These are phyloP conservation scores for Asterophora lycoperdoides DNA, from an alignment of 768 basidiomycete species.

Conservation along the genomic window DNA sequence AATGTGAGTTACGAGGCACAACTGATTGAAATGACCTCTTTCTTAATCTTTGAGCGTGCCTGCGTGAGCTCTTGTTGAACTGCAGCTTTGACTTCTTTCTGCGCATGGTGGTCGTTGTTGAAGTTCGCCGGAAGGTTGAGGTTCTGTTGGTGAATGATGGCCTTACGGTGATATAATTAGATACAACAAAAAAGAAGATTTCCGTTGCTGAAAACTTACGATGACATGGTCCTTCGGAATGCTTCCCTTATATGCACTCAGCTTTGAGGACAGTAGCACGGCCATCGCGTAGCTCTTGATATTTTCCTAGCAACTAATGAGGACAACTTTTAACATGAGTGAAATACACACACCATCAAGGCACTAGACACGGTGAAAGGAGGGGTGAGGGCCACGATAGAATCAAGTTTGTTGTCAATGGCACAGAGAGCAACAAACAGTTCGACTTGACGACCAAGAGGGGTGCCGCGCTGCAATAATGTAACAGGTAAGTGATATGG, in stretches of 20 bases:
- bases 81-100: conserved; percentile 9
- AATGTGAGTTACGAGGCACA: no score
- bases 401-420: conserved; percentile 9
- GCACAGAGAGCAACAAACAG: background rate
- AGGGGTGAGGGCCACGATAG: conserved; percentile 5
- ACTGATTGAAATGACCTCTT: no score
- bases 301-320: conserved; percentile 14
- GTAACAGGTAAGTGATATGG: background rate
- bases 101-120: conserved; percentile 16
- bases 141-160: conserved; percentile 16
- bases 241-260: conserved; percentile 20
- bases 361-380: conserved; percentile 3
- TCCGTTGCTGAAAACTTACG: no score
- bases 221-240: conserved; percentile 17
- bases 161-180: no score
- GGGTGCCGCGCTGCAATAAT: background rate
- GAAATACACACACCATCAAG: conserved; percentile 4
- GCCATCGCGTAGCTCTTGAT: conserved; percentile 17
- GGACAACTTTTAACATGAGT: background rate
- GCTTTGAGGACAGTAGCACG: no score
- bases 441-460: background rate
- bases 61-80: conserved; percentile 19
- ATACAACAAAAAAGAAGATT: no score
- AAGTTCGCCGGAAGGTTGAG: conserved; percentile 17
- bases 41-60: conserved; percentile 18